Base-by-base conservation (phyloP, 495 filamentous ascomycete genomes). In the Penicillium paxilli region DNA sequence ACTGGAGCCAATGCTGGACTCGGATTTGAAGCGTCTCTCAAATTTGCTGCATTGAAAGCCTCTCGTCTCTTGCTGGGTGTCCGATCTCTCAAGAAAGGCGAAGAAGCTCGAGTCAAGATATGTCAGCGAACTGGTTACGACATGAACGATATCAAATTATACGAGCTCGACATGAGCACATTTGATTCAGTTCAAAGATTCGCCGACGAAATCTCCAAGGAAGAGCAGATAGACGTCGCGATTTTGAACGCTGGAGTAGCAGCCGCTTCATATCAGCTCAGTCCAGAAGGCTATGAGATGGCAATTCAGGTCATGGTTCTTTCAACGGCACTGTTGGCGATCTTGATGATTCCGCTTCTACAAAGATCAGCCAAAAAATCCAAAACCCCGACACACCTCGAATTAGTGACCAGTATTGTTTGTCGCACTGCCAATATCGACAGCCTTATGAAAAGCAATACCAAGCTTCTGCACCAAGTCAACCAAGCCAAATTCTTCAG, bases 151-250 rank as follows among this genome's bases (percentile, higher is more conserved):
- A 44, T 55, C 21, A 40, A 35, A 24, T 17, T 55, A 21, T 28
- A 38, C 26, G 40, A 55, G 25, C 32, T 55, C 5, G 75, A 78
- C 52, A 60, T 77, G 59, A 24, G 45, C 23, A 53, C 28, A 35
- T 77, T 69, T 44, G 60, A 57, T 10, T 63, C 51, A 25, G 59
- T 73, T 11, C 51, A 63, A 22, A 44, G 21, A 5, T 76, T 76
- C 42, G 66, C 61, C 16, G 30, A 25, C 5, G 45, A 20, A 16
- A 21, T 49, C 35, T 21, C 16, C 52, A 21, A 41, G 14, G 40
- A 42, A 23, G 19, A 10, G 21, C 21, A 9, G 11, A 42, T 42
- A 2, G 21, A 52, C 40, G 45, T 64, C 11, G 54, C 57, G 5
- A 52, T 70, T 8, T 40, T 62, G 14, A 70, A 58, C 44, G 60